A percentile compares a stretch with the other conserved stretches of the same genome.
Evolutionary conservation across 2,329 filamentous ascomycete genomes (phyloP).

Genomic region (Ophiostoma piceae): DNA sequence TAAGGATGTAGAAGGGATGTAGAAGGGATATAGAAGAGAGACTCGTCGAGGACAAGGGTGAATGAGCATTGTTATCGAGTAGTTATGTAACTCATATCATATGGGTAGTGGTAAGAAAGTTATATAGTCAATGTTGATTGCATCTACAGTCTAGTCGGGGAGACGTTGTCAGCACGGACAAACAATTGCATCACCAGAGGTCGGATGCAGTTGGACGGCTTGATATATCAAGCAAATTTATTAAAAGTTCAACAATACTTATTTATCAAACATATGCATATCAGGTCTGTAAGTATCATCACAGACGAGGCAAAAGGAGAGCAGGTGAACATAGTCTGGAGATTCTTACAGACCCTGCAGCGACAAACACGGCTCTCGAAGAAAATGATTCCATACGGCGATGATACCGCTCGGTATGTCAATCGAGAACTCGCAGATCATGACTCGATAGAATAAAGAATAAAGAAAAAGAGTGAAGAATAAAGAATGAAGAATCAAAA

Average conservation of each 20-base stretch:
- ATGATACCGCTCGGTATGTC: background rate
- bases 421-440: background rate
- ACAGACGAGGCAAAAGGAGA: too few relatives aligned
- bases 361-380: background rate
- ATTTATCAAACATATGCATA: background rate
- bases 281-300: too few relatives aligned
- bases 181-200: background rate
- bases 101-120: background rate
- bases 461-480: too few relatives aligned
- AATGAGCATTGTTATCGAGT: background rate
- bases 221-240: background rate
- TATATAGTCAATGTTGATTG: background rate
- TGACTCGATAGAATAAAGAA: background rate
- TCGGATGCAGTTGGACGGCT: too few relatives aligned
- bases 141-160: background rate
- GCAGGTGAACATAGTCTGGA: background rate
- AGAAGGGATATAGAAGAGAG: background rate
- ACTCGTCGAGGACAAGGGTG: too few relatives aligned
- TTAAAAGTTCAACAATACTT: background rate
- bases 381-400: background rate
- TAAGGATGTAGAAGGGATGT: background rate
- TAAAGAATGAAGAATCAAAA: too few relatives aligned
- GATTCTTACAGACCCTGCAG: background rate
- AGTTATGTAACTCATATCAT: background rate
- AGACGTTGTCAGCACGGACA: background rate